These are phyloP conservation scores for Whalleya microplaca DNA, from an alignment of 2,329 filamentous ascomycete species.

Conservation along the genomic window DNA sequence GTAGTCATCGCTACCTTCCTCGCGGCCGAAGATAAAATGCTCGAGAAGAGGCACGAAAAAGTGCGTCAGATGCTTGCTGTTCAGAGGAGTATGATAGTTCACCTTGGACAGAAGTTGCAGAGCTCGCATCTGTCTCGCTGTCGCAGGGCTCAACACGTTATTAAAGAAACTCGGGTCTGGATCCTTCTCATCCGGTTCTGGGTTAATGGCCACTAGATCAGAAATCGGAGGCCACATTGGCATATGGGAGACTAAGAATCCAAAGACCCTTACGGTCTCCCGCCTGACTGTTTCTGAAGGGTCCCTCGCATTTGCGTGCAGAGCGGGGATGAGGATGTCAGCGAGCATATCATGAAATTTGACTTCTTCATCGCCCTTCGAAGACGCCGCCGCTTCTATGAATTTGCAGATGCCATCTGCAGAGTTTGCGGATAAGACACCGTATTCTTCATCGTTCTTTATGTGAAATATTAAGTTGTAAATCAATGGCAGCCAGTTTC, in stretches of 20 bases:
- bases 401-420: constrained; percentile 81
- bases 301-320: constrained; percentile 77
- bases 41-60: constrained; percentile 92
- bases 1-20: constrained; percentile 75
- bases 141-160: constrained; percentile 88
- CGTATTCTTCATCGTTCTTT: constrained; percentile 83
- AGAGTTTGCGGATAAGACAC: constrained; percentile 78
- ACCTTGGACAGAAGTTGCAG: constrained; percentile 75
- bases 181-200: constrained; percentile 64
- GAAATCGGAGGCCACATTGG: constrained; percentile 70
- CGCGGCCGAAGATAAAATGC: constrained; percentile 87
- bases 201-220: constrained; percentile 74
- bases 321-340: constrained; percentile 70
- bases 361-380: constrained; percentile 44
- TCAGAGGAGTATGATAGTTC: constrained; percentile 66
- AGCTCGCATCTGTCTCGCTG: constrained; percentile 82
- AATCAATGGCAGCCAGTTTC: constrained; percentile 85
- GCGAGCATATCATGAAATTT: constrained; percentile 64
- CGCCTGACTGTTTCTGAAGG: constrained; percentile 81
- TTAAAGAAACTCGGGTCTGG: constrained; percentile 79
- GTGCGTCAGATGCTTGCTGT: constrained; percentile 77
- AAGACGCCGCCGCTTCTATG: constrained; percentile 63
- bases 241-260: constrained; percentile 74
- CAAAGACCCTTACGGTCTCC: constrained; percentile 81
- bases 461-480: constrained; percentile 91